Evolutionary conservation across 228 moss, liverwort and hornwort genomes (phyloP).

Genomic region (Sphagnum magellanicum): DNA sequence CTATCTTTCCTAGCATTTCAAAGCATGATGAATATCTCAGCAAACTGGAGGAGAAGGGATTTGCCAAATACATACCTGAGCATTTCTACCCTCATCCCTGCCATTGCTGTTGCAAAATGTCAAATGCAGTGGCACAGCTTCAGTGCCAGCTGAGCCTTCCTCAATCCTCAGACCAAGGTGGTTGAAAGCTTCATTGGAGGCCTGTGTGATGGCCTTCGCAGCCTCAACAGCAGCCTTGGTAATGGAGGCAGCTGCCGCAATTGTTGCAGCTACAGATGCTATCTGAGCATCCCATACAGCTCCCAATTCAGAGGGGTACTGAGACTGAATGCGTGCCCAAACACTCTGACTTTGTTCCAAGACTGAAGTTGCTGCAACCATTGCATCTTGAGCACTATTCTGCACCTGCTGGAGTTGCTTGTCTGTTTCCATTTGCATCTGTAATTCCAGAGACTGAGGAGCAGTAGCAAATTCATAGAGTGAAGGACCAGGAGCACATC

Average conservation of each 20-base stretch:
- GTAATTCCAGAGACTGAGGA: constrained; percentile 3
- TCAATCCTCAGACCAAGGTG: constrained; percentile 11
- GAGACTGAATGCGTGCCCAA: constrained; percentile 22
- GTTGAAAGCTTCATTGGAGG: constrained; percentile 37
- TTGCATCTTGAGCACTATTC: constrained; percentile 25
- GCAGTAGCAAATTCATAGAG: constrained; percentile 9
- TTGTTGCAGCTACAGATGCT: constrained; percentile 30
- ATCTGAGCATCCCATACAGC: constrained; percentile 26
- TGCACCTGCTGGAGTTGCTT: constrained; percentile 24
- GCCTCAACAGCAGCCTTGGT: constrained; percentile 49
- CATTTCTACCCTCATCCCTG: background rate
- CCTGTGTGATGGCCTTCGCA: constrained; percentile 27
- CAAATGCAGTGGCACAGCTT: background rate
- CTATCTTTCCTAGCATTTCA: background rate
- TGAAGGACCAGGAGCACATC: constrained; percentile 4
- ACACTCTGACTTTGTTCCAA: constrained; percentile 13
- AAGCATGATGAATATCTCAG: background rate
- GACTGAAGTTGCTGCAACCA: constrained; percentile 14
- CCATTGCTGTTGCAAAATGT: background rate
- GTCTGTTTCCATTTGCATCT: constrained; percentile 7
- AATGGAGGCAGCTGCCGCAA: constrained; percentile 44
- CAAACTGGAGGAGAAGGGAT: background rate
- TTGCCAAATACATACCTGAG: background rate
- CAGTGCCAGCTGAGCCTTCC: background rate
- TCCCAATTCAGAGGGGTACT: constrained; percentile 17